These are phyloP conservation scores for Euphorbia celastroides DNA, from an alignment of 441 rosid species.

Conservation along the genomic window DNA sequence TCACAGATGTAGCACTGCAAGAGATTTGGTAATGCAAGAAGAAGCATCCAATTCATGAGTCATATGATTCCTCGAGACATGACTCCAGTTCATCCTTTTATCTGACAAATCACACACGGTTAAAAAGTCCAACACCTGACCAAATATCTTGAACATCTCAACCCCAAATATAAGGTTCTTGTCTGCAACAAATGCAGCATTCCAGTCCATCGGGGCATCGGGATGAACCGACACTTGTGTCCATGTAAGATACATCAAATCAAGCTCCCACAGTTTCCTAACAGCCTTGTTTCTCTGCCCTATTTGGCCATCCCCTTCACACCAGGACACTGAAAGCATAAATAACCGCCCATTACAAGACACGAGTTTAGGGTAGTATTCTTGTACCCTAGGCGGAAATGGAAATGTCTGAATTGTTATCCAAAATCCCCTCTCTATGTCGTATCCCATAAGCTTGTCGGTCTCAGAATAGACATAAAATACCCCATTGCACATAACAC, in stretches of 20 bases:
- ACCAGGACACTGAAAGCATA: conserved; percentile 96
- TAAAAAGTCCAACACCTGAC: conserved; percentile 74
- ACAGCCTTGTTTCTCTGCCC: conserved; percentile 97
- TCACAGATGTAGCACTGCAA: conserved; percentile 71
- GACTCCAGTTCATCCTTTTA: conserved; percentile 56
- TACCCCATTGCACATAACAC: conserved; percentile 73
- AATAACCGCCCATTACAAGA: conserved; percentile 64
- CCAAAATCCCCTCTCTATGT: conserved; percentile 92
- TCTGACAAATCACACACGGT: conserved; percentile 56
- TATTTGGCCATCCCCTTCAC: conserved; percentile 93
- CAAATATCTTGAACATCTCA: conserved; percentile 97
- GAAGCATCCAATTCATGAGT: conserved; percentile 72
- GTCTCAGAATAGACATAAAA: conserved; percentile 85
- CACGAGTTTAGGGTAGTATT: conserved; percentile 88
- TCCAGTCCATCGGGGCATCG: conserved; percentile 99
- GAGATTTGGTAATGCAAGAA: conserved; percentile 71
- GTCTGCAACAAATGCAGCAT: conserved; percentile 73
- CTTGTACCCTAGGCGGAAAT: conserved; percentile 81
- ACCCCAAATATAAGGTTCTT: conserved; percentile 67
- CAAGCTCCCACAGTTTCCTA: conserved; percentile 93
- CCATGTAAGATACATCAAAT: conserved; percentile 81
- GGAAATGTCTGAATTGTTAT: conserved; percentile 74
- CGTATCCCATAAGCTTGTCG: conserved; percentile 88
- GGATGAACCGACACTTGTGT: conserved; percentile 79
- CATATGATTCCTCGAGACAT: conserved; percentile 68